Evolutionary conservation across 371 early-diverging fungal species (phyloP).

Genomic region (Blakeslea trispora): DNA sequence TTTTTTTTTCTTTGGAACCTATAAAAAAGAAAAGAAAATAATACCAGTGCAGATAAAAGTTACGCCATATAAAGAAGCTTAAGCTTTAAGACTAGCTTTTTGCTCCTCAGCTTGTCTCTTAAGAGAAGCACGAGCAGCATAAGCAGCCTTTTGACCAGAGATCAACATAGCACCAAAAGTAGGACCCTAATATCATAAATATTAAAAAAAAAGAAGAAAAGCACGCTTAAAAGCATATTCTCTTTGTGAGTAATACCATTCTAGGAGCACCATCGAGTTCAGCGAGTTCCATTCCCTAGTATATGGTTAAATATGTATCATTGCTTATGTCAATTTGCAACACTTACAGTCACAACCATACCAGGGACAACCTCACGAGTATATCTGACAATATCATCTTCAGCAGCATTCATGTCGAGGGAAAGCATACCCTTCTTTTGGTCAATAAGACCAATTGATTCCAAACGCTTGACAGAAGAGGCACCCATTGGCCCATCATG

Average conservation of each 20-base stretch:
- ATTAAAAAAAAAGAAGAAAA: constrained; percentile 2
- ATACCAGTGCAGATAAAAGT: constrained; percentile 23
- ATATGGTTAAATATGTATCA: not conserved
- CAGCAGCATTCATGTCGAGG: constrained; percentile 75
- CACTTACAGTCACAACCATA: constrained; percentile 61
- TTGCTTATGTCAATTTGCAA: not conserved
- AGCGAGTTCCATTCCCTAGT: constrained; percentile 67
- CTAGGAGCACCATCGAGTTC: constrained; percentile 63
- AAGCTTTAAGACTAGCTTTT: constrained; percentile 13
- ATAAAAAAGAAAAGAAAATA: constrained; percentile 11
- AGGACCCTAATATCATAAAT: constrained; percentile 44
- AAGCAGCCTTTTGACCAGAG: constrained; percentile 73
- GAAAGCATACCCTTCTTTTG: constrained; percentile 68
- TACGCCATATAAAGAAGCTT: constrained; percentile 9
- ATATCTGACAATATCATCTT: constrained; percentile 68
- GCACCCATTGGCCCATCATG: constrained; percentile 81
- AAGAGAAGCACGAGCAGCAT: constrained; percentile 53
- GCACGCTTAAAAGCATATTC: not conserved
- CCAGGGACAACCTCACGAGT: constrained; percentile 77
- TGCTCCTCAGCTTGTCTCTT: constrained; percentile 33
- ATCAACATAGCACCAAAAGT: constrained; percentile 77
- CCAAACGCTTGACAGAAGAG: constrained; percentile 70
- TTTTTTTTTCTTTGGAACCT: too few relatives aligned
- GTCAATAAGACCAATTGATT: constrained; percentile 61
- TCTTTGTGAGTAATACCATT: constrained; percentile 37